Evolutionary conservation across 495 filamentous ascomycete genomes (phyloP), one percentile per base, ranked within the genome.

Genomic region (Jackrogersella minutella): DNA sequence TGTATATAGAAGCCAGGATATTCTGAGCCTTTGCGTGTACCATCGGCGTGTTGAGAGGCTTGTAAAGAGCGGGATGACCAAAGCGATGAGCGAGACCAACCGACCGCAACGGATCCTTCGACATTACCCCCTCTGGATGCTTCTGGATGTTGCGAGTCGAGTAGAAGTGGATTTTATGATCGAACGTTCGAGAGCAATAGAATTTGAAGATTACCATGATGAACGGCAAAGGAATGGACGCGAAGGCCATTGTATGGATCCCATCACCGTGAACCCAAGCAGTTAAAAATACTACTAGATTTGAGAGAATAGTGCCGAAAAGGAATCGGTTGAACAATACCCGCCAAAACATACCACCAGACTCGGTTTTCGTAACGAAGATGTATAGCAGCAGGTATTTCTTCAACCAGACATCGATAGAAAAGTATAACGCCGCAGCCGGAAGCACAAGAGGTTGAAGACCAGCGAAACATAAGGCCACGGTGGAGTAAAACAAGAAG

Each of bases 351-450:
- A 88, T 86, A n/a, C 96, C 95, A 19, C 93, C 93, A 4, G 92
- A 96, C 76, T 99, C 95, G 37, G 89, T 94, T 77, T 97, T 99
- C 21, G 95, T 99, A 58, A 97, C 84, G 58, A 97, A 97, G 64
- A 98, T 88, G 77, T 99, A 97, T 74, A 98, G 80, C 40, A 99
- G 78, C 26, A 97, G 79, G 75, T 99, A 99, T 75, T 98, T 97
- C 85, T 96, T 98, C 72, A 97, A 79, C 76, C 88, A 91, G 14
- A 88, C 87, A 74, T 99, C 95, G 43, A 98, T 78, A 14, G 81
- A 80, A 74, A 98, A 98, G 79, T 97, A 99, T 16, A 98, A 70
- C 1, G 93, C 93, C 0, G 91, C 91, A 33, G 97, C 88, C 0
- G 92, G 91, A n/a, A 99, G 83, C 3, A 93, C 90, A 30, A 98